Evolutionary conservation across 2,329 filamentous ascomycete genomes (phyloP), one percentile per base, ranked within the genome.

Genomic region (Arthrobotrys pseudoclavata): DNA sequence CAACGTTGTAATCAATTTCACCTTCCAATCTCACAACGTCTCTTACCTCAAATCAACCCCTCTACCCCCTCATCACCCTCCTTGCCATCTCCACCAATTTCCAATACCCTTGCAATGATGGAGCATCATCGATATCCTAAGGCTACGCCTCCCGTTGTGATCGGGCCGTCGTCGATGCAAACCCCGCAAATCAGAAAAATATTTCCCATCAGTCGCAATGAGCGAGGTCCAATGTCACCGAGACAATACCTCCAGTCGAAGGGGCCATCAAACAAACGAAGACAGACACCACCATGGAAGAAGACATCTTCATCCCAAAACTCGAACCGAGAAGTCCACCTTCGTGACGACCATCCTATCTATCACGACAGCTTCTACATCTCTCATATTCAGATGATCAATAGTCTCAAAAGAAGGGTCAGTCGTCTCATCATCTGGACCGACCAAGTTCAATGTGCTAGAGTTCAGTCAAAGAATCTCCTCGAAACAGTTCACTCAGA

Each of bases 271-370:
- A 34, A 4, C 7, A 1, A 34, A 1, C 31, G 12, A 34, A 34
- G 31, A 34, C 31, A 34, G 31, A 9, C 7, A 9, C 31, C 3
- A 34, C 7, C 31, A 9, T 34, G 31, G 31, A 9, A 34, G 12
- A 34, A 5, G 22, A 53, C 15, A 18, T 18, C 15, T 15, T 31
- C 12, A n/a, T 31, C 26, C 22, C 26, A 18, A 2, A 52, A 52
- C 22, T 18, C 13, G 3, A 20, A 12, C 26, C 5, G 5, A 0
- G 26, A 0, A 18, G 29, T 1, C 2, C 1, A 34, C 15, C 15
- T 22, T 22, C 55, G 55, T 6, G 22, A 53, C 13, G 63, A 68
- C 34, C 70, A 75, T n/a, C 29, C 50, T 9, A 69, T 69, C 13
- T 70, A 70, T n/a, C 10, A 69, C 26, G 47, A 70, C 0, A 4